Conservation (phyloP, 495 filamentous ascomycete genomes). For the Xylaria flabelliformis region DNA sequence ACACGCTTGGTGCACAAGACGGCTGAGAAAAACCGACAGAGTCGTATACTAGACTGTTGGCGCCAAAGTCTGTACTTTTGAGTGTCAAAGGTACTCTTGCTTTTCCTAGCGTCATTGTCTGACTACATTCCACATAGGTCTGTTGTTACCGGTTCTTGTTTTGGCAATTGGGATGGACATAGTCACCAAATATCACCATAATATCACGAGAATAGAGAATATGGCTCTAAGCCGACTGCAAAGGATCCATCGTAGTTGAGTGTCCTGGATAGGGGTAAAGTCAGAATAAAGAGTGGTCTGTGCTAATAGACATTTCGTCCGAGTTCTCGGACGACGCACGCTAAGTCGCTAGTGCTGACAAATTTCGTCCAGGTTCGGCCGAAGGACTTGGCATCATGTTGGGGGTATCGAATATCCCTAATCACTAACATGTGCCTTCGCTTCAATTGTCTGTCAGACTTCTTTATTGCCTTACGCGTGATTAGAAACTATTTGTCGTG, state of each 20-base stretch:
- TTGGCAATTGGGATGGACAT: neutral
- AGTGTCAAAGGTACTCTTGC: neutral
- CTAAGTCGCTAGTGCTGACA: constrained; percentile 33
- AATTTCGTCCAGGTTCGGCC: constrained; percentile 40
- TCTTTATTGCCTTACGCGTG: neutral
- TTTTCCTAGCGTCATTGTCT: neutral
- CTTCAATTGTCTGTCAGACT: neutral
- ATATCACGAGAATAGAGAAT: neutral
- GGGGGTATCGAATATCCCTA: constrained; percentile 8
- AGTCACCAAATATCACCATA: too few relatives aligned
- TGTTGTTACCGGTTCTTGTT: neutral
- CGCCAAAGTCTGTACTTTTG: neutral
- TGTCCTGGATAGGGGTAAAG: neutral
- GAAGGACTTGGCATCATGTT: constrained; percentile 34
- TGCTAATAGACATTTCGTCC: neutral
- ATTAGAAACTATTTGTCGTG: neutral
- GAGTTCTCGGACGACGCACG: neutral
- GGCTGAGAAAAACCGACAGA: neutral
- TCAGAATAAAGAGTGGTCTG: neutral
- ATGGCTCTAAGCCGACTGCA: neutral
- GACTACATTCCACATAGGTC: neutral
- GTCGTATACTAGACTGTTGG: neutral
- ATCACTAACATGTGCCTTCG: neutral
- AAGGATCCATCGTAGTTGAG: neutral
- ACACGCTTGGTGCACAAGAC: neutral